Conservation (phyloP, 805 yeast species). For the Cyberlindnera samutprakarnensis region DNA sequence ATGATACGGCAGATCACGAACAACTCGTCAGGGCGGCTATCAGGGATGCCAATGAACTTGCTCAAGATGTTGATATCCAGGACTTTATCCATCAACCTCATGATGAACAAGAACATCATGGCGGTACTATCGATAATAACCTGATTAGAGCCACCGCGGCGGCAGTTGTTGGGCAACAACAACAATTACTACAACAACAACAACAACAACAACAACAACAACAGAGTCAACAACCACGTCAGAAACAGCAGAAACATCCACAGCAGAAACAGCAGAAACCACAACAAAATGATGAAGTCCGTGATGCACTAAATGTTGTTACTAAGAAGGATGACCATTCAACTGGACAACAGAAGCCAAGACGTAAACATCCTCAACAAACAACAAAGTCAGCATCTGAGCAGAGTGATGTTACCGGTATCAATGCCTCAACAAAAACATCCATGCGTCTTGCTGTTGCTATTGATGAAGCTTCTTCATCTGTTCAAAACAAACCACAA, state of each 20-base stretch:
- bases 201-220: conserved; percentile 4
- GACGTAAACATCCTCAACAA: neutral
- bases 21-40: conserved; percentile 66
- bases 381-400: too few species aligned
- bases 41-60: conserved; percentile 58
- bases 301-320: neutral
- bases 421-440: conserved; percentile 26
- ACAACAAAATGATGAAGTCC: neutral
- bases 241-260: neutral
- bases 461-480: conserved; percentile 33
- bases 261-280: too few species aligned
- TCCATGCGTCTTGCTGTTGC: conserved; percentile 36
- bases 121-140: conserved; percentile 18
- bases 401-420: too few species aligned
- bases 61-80: conserved; percentile 33
- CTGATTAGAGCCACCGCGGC: conserved; percentile 21
- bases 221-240: conserved; percentile 2
- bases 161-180: conserved; percentile 16
- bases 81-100: conserved; percentile 22
- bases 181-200: conserved; percentile 4
- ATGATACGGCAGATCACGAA: conserved; percentile 44
- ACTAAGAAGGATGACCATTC: neutral
- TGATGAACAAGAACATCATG: conserved; percentile 7
- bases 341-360: neutral
- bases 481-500: conserved; percentile 6